phyloP scores from a whole-genome alignment of 2,329 filamentous ascomycete genomes.

The Aspergillus jensenii region DNA sequence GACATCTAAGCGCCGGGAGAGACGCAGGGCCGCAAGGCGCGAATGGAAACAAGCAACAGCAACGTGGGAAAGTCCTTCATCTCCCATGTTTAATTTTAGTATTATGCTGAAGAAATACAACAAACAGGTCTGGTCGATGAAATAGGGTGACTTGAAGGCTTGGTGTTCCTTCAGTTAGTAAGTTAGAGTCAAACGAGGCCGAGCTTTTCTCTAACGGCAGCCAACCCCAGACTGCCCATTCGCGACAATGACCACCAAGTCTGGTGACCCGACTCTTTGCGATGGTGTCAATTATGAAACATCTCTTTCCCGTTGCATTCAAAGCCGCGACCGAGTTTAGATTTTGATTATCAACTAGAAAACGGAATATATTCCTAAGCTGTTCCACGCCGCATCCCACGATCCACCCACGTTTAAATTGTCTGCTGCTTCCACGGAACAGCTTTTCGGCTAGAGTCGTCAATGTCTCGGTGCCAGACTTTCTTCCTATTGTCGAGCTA shows the following conservation, averaged over 20 bases:
- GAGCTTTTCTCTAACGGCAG: background rate
- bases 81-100: constrained; percentile 1
- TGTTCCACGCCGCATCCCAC: background rate
- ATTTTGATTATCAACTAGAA: background rate
- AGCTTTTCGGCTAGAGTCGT: background rate
- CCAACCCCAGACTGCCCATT: background rate
- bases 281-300: background rate
- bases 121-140: background rate
- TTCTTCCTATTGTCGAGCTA: constrained; percentile 2
- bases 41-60: constrained; percentile 14
- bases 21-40: constrained; percentile 4
- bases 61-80: constrained; percentile 2
- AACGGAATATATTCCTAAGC: background rate
- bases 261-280: background rate
- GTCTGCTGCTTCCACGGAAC: background rate
- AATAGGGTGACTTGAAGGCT: background rate
- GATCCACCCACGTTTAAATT: background rate
- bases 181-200: background rate
- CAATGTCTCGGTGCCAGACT: background rate
- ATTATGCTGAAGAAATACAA: background rate
- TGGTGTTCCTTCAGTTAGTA: background rate
- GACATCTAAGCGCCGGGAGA: constrained; percentile 4
- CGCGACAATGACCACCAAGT: background rate
- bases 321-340: background rate
- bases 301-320: background rate